Conservation (phyloP, 371 early-diverging fungal genomes). For the Lichtheimia ornata region DNA sequence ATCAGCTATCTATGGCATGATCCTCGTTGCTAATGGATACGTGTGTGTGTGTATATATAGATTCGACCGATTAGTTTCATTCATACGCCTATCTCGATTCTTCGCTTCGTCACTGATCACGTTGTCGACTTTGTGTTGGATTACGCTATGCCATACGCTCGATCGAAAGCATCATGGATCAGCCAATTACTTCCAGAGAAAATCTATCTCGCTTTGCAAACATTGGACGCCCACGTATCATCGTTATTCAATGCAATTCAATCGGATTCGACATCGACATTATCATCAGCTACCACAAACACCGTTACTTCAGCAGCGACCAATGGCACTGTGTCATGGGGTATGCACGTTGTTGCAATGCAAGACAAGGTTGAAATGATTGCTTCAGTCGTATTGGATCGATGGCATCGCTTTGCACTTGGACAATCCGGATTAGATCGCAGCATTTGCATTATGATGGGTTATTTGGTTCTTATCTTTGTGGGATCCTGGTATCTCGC, state of each 20-base stretch:
- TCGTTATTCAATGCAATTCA: conserved; percentile 1
- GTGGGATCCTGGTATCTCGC: conserved; percentile 56
- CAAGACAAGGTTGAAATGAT: conserved; percentile 26
- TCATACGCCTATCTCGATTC: conserved; percentile 46
- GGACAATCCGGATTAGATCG: conserved; percentile 48
- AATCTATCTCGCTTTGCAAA: conserved; percentile 10
- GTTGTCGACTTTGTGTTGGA: conserved; percentile 55
- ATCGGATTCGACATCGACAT: background rate
- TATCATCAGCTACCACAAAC: background rate
- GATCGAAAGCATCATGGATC: conserved; percentile 10
- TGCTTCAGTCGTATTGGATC: conserved; percentile 16
- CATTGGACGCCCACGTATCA: background rate
- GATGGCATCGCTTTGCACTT: conserved; percentile 54
- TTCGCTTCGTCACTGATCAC: conserved; percentile 57
- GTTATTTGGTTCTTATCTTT: conserved; percentile 47
- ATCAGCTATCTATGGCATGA: background rate
- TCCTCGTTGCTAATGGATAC: background rate
- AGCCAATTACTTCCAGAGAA: conserved; percentile 14
- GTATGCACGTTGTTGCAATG: conserved; percentile 4
- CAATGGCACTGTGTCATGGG: conserved; percentile 3
- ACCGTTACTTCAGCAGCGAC: background rate
- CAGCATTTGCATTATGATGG: conserved; percentile 47
- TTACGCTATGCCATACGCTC: conserved; percentile 31
- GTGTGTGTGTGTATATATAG: conserved; percentile 16
- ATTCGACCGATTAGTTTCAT: conserved; percentile 50